These are phyloP conservation scores for Lipomyces kockii DNA, from an alignment of 805 yeast species.

Conservation along the genomic window DNA sequence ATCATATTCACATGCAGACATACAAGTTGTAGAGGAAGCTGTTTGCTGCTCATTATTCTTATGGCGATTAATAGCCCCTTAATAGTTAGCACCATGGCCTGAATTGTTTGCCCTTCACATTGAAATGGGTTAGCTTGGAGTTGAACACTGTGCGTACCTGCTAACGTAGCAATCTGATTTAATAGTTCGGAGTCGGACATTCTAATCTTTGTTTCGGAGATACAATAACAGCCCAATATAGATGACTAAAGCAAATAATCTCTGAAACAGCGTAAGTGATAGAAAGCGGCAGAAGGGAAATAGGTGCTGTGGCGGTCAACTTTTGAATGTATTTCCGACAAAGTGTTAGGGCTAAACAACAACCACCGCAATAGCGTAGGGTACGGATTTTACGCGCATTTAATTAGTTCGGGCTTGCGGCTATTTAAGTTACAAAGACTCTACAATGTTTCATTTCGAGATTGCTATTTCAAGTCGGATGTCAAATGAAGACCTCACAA, in stretches of 20 bases:
- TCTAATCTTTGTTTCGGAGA: not conserved
- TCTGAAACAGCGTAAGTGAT: not conserved
- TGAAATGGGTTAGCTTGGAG: not conserved
- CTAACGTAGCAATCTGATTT: slow-evolving; percentile 36
- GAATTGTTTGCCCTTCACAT: not conserved
- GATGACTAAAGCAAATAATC: not conserved
- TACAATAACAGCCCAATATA: not conserved
- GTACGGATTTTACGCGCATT: too few relatives aligned
- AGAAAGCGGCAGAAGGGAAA: not conserved
- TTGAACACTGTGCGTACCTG: slow-evolving; percentile 29
- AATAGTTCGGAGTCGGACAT: slow-evolving; percentile 37
- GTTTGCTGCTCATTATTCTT: slow-evolving; percentile 26
- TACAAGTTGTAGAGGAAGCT: slow-evolving; percentile 8
- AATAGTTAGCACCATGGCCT: not conserved
- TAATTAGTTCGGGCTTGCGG: too few relatives aligned
- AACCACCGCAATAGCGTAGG: too few relatives aligned
- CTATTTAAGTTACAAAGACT: too few relatives aligned
- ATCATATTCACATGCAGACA: not conserved
- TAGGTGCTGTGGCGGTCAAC: too few relatives aligned
- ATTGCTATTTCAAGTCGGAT: too few relatives aligned
- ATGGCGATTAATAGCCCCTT: slow-evolving; percentile 38
- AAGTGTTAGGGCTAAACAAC: too few relatives aligned
- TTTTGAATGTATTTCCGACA: too few relatives aligned
- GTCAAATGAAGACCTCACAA: too few relatives aligned
- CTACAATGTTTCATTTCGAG: too few relatives aligned